Percentiles rank a stretch among this genome's conserved stretches.
These are phyloP conservation scores for Penicillium flavigenum DNA, from an alignment of 495 filamentous ascomycete genomes.

Conservation along the genomic window DNA sequence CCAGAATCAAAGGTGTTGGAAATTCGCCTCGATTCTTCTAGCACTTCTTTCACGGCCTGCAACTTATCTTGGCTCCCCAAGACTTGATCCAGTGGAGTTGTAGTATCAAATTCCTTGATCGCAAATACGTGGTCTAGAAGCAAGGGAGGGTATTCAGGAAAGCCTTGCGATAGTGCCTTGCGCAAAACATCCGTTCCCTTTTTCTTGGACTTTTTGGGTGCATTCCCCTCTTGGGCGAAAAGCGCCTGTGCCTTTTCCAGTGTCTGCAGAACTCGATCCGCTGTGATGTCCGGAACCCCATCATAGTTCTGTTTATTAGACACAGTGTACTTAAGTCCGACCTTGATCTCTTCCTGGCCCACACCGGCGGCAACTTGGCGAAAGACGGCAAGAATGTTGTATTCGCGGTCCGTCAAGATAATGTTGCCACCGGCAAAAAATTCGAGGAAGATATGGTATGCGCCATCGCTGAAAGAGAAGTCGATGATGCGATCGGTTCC, in stretches of 20 bases:
- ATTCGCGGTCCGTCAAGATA: conserved; percentile 78
- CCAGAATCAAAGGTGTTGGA: conserved; percentile 45
- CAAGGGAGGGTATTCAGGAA: conserved; percentile 82
- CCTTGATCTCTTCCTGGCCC: conserved; percentile 67
- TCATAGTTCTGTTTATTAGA: conserved; percentile 78
- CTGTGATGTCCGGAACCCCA: conserved; percentile 71
- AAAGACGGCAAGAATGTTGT: conserved; percentile 74
- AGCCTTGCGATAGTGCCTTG: conserved; percentile 74
- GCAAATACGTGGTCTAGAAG: conserved; percentile 84
- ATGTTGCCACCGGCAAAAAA: conserved; percentile 98
- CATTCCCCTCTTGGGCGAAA: conserved; percentile 47
- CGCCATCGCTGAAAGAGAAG: conserved; percentile 86
- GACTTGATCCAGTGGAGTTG: conserved; percentile 63
- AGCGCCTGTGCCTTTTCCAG: conserved; percentile 63
- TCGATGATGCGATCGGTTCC: conserved; percentile 94
- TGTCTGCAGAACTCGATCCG: conserved; percentile 65
- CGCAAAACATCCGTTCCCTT: conserved; percentile 75
- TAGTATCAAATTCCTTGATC: conserved; percentile 63
- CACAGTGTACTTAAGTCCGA: conserved; percentile 76
- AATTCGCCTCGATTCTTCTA: conserved; percentile 60
- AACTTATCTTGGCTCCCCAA: conserved; percentile 63
- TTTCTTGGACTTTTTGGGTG: conserved; percentile 72
- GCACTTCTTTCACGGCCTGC: conserved; percentile 58
- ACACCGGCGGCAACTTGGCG: conserved; percentile 74
- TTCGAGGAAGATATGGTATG: conserved; percentile 84